Evolutionary conservation across 116 monocot genomes (phyloP), one percentile per base, ranked within the genome.

Genomic region (Dioscorea cayenensis): DNA sequence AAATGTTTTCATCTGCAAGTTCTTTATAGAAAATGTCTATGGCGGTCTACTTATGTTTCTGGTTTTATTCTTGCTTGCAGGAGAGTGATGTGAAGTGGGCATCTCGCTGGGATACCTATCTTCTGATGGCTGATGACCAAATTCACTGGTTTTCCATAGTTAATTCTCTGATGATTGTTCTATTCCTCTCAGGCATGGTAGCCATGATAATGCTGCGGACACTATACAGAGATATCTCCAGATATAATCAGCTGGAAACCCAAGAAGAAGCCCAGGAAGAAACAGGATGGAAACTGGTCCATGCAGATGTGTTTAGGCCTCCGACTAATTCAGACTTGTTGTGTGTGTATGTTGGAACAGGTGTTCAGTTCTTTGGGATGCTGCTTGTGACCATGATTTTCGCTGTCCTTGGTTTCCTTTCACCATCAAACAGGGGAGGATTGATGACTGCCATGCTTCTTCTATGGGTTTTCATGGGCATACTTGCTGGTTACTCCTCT

Each of bases 161-260:
- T 63, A 94, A 94, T 81, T 94, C 94, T 55, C 28, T 94, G 51
- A 87, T 94, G 94, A 94, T 94, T 70, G 87, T 94, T 21, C 87
- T 94, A 63, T 95, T 95, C 80, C 89, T 95, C 13, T 95, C 95
- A 0, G 92, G 92, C 23, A 95, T 95, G 95, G 89, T 95, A 19
- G 95, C 95, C 29, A 95, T 95, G 95, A 95, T 95, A 73, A 95
- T 95, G 95, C 79, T 95, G 29, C 85, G 95, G 14, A 95, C 95
- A 19, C 73, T 95, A 10, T 95, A 89, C 71, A 72, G 92, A 17
- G 95, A 95, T 51, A 95, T 95, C 59, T 92, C 95, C 38, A 86
- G 85, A 70, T 95, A 95, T 77, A 95, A 95, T 68, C 92, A 95
- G 66, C 85, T 95, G 35, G 95, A 92, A 79, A 92, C 90, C 59